Percentiles rank a stretch among this genome's conserved stretches.
phyloP scores from a whole-genome alignment of 371 early-diverging fungal genomes.

The Rhizomucor pusillus region DNA sequence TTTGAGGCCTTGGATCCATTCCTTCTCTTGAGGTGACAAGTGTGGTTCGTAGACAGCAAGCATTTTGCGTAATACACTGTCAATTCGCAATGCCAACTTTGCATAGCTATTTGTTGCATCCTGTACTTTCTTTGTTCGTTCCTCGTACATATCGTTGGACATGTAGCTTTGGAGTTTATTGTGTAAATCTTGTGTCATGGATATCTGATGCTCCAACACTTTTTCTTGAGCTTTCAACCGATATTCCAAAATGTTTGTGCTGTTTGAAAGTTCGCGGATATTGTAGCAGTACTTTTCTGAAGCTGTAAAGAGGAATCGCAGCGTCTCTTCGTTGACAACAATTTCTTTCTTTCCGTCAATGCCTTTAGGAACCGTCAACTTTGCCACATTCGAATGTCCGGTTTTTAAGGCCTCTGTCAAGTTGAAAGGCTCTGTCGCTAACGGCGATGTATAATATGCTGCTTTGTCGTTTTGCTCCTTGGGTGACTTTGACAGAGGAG shows the following conservation, averaged over 20 bases:
- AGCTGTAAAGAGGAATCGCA: conserved; percentile 29
- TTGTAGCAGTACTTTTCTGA: conserved; percentile 28
- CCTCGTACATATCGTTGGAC: conserved; percentile 2
- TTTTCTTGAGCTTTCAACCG: conserved; percentile 11
- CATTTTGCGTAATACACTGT: conserved; percentile 15
- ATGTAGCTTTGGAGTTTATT: conserved; percentile 3
- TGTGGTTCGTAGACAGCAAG: conserved; percentile 11
- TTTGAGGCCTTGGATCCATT: conserved; percentile 21
- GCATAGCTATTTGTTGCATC: conserved; percentile 12
- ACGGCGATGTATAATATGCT: background rate
- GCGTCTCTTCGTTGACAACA: conserved; percentile 39
- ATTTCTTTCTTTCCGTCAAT: conserved; percentile 35
- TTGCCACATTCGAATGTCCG: no score
- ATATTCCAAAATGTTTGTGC: background rate
- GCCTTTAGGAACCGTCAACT: conserved; percentile 27
- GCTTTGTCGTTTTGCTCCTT: conserved; percentile 1
- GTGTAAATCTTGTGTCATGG: conserved; percentile 1
- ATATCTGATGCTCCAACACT: conserved; percentile 15
- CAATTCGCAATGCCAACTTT: conserved; percentile 20
- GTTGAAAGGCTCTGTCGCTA: conserved; percentile 1
- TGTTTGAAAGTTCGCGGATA: conserved; percentile 10
- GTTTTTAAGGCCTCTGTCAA: background rate
- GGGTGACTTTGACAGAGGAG: background rate
- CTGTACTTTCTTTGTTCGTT: conserved; percentile 5
- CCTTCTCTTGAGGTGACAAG: conserved; percentile 17